phyloP scores from a whole-genome alignment of 176 grass and related monocot species.

The Hsuehochloa calcarea region DNA sequence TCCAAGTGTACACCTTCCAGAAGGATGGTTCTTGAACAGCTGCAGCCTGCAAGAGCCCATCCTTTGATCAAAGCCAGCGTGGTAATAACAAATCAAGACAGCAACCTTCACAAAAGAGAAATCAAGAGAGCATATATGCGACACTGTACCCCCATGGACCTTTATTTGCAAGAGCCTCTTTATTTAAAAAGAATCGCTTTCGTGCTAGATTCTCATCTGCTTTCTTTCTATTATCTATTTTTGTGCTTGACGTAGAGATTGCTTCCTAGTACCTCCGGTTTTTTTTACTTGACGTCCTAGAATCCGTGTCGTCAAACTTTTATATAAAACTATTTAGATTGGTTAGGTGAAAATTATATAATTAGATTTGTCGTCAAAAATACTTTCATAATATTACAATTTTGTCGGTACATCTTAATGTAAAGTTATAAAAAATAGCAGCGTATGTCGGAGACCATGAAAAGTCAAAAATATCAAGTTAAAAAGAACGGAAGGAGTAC shows the following conservation, averaged over 20 bases:
- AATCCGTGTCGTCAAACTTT: no score
- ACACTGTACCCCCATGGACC: background rate
- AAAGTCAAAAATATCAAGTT: no score
- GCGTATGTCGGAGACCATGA: no score
- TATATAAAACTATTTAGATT: no score
- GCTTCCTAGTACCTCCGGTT: background rate
- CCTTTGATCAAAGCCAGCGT: background rate
- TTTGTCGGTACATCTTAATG: no score
- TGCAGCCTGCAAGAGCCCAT: background rate
- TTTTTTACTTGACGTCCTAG: no score
- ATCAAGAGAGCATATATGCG: slow-evolving; percentile 21
- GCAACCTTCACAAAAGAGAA: background rate
- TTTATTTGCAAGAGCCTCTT: background rate
- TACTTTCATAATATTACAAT: no score
- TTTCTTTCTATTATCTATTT: background rate
- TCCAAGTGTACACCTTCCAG: background rate
- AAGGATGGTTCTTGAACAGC: background rate
- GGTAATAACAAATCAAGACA: background rate
- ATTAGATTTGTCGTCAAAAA: no score
- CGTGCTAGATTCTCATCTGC: background rate
- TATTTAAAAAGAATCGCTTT: background rate
- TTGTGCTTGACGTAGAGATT: background rate
- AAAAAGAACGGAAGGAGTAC: no score
- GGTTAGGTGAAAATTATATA: no score
- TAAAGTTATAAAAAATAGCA: no score